Percentiles rank a stretch among this genome's conserved stretches.
Evolutionary conservation across 2,329 filamentous ascomycete species (phyloP).

Genomic region (Leptographium procerum): DNA sequence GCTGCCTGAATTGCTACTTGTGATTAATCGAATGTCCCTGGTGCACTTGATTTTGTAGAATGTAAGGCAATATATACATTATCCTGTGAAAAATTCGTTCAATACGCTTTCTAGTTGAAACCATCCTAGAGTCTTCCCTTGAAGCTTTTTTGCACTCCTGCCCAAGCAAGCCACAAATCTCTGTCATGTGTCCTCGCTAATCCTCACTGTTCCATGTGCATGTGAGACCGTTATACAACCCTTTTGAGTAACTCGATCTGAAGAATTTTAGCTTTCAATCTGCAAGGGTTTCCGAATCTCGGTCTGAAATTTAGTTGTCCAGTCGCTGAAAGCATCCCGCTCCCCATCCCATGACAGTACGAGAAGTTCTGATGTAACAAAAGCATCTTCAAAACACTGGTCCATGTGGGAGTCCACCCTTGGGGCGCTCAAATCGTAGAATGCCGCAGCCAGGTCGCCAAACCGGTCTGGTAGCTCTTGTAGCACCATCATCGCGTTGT

Average conservation of each 20-base stretch:
- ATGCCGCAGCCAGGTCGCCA: conserved; percentile 57
- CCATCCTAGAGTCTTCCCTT: too few species aligned
- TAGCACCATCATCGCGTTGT: conserved; percentile 45
- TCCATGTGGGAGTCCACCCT: conserved; percentile 49
- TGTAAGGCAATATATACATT: too few species aligned
- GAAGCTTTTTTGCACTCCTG: neutral
- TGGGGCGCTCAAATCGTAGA: conserved; percentile 56
- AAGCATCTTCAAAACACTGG: conserved; percentile 48
- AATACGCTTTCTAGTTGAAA: too few species aligned
- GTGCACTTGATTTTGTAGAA: too few species aligned
- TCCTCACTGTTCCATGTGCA: neutral
- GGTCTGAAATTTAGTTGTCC: conserved; percentile 50
- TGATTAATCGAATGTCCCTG: too few species aligned
- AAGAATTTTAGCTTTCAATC: neutral
- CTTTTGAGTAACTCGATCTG: neutral
- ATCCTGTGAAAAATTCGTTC: too few species aligned
- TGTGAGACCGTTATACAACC: neutral
- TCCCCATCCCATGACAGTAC: conserved; percentile 49
- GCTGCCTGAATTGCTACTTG: too few species aligned
- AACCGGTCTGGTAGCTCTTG: conserved; percentile 53
- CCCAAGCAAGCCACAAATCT: neutral
- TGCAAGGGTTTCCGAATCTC: conserved; percentile 5
- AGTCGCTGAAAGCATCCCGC: conserved; percentile 66
- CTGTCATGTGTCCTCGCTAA: neutral
- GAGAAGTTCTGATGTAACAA: conserved; percentile 43